A percentile compares a stretch with the other conserved stretches of the same genome.
phyloP scores from a whole-genome alignment of 305 asterid species.

The Fraxinus greggii region DNA sequence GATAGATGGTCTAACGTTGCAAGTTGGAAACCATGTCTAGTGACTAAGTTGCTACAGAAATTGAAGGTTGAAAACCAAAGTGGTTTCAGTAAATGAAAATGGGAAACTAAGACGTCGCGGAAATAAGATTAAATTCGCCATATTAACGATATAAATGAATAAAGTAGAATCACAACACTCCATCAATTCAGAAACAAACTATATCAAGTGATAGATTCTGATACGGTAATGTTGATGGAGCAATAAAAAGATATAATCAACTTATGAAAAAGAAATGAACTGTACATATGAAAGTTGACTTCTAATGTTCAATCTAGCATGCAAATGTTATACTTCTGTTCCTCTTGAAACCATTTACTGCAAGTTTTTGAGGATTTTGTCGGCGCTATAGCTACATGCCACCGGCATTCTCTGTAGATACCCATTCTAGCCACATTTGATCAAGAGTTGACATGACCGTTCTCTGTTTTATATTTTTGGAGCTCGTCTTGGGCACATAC shows the following conservation, averaged over 20 bases:
- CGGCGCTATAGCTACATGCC: not conserved
- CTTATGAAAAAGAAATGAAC: not conserved
- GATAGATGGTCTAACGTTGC: not conserved
- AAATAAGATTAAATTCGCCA: not conserved
- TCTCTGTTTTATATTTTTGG: conserved; percentile 40
- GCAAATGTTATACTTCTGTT: not conserved
- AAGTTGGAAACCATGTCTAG: not conserved
- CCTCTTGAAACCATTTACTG: not conserved
- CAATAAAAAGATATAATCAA: not conserved
- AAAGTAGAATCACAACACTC: not conserved
- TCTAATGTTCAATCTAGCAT: not conserved
- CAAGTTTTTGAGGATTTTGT: not conserved
- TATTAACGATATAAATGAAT: not conserved
- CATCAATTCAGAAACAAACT: not conserved
- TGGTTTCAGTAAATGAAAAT: not conserved
- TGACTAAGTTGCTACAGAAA: not conserved
- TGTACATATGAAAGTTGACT: not conserved
- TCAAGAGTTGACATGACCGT: conserved; percentile 31
- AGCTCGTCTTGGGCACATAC: conserved; percentile 45
- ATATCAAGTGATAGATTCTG: not conserved
- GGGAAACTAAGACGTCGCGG: not conserved
- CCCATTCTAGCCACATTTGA: not conserved
- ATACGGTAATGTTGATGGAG: not conserved
- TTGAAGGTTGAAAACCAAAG: not conserved
- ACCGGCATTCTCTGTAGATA: not conserved